Conservation (phyloP, 2,329 filamentous ascomycete species). For the Fusarium sp. region DNA sequence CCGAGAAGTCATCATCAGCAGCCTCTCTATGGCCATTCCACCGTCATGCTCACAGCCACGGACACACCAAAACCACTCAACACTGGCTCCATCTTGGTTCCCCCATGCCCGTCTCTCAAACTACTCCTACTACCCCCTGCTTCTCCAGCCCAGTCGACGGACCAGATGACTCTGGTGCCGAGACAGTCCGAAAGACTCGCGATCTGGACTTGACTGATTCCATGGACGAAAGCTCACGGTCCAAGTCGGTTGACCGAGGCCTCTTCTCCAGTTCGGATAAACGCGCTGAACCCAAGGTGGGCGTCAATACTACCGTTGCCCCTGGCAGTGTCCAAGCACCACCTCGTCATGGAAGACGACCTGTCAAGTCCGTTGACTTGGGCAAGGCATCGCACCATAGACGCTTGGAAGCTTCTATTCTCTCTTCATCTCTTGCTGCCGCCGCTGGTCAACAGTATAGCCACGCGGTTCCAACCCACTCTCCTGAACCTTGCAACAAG, state of each 20-base stretch:
- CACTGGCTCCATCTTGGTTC: constrained; percentile 53
- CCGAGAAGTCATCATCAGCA: constrained; percentile 42
- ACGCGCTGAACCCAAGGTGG: constrained; percentile 70
- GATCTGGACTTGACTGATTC: constrained; percentile 50
- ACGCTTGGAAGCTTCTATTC: constrained; percentile 49
- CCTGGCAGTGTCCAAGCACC: constrained; percentile 66
- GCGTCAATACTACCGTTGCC: constrained; percentile 68
- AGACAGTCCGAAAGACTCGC: constrained; percentile 51
- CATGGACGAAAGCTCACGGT: constrained; percentile 61
- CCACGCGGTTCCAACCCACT: constrained; percentile 56
- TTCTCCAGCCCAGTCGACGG: constrained; percentile 49
- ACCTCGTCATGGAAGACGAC: constrained; percentile 54
- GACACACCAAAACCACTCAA: constrained; percentile 50
- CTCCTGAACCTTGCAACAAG: constrained; percentile 47
- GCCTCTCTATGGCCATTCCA: constrained; percentile 43
- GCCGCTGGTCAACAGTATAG: constrained; percentile 53
- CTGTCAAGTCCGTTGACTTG: constrained; percentile 57
- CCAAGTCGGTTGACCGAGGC: constrained; percentile 71
- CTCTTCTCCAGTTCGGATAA: constrained; percentile 69
- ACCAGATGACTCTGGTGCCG: constrained; percentile 52
- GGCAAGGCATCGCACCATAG: constrained; percentile 43
- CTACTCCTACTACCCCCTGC: constrained; percentile 50
- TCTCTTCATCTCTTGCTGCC: constrained; percentile 51
- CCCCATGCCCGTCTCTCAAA: constrained; percentile 39
- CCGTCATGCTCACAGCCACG: constrained; percentile 53